phyloP scores from a whole-genome alignment of 441 rosid genomes.

The Heliophila coronopifolia region DNA sequence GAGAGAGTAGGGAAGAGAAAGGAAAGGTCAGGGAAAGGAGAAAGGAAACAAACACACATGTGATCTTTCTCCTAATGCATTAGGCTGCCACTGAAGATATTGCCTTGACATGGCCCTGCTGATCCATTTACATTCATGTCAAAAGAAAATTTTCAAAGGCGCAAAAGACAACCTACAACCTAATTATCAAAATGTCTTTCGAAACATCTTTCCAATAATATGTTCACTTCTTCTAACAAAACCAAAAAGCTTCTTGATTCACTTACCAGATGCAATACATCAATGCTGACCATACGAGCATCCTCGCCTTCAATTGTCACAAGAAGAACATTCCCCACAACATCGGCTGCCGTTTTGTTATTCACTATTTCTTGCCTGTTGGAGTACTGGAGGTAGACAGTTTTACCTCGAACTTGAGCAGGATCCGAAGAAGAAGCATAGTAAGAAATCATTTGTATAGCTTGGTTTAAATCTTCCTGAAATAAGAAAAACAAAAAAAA shows the following conservation, averaged over 20 bases:
- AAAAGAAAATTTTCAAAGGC: conserved; percentile 60
- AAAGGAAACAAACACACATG: conserved; percentile 99
- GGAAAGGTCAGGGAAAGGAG: conserved; percentile 93
- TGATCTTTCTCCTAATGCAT: conserved; percentile 97
- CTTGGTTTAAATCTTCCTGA: conserved; percentile 91
- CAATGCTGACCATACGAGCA: conserved; percentile 97
- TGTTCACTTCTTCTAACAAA: conserved; percentile 33
- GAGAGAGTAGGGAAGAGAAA: conserved; percentile 76
- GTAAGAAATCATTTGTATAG: conserved; percentile 92
- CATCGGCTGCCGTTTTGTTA: conserved; percentile 94
- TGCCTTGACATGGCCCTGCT: conserved; percentile 99
- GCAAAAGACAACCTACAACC: conserved; percentile 70
- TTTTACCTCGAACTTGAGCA: conserved; percentile 99
- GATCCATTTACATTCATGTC: conserved; percentile 96
- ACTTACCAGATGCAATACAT: conserved; percentile 93
- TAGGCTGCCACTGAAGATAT: conserved; percentile 97
- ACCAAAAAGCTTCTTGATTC: conserved; percentile 22
- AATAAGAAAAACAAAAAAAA: not conserved
- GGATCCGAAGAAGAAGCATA: conserved; percentile 97
- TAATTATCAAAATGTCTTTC: conserved; percentile 44
- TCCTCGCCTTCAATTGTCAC: conserved; percentile 91
- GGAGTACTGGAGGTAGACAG: conserved; percentile 97
- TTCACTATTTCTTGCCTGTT: conserved; percentile 94
- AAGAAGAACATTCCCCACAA: conserved; percentile 94
- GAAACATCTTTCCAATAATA: conserved; percentile 28